phyloP scores from a whole-genome alignment of 192 early-diverging fungal genomes.

The Mortierella alpina region DNA sequence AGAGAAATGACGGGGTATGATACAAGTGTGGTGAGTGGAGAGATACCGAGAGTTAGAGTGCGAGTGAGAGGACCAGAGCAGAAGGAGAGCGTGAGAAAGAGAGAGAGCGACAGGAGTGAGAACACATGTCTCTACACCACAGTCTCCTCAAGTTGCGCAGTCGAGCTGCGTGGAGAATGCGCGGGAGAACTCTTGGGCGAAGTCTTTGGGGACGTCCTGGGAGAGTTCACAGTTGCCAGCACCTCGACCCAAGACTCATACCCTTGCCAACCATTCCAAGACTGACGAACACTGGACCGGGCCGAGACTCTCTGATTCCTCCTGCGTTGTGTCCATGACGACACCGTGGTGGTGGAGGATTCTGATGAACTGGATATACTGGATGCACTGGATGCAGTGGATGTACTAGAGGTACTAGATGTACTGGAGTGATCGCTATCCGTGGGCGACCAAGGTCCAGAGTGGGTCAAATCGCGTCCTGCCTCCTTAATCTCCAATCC shows the following conservation, averaged over 20 bases:
- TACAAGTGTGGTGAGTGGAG: neutral
- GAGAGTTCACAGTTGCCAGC: constrained; percentile 30
- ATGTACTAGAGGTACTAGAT: neutral
- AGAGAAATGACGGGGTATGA: neutral
- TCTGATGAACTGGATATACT: no score
- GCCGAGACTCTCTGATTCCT: constrained; percentile 5
- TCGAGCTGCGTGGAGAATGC: constrained; percentile 25
- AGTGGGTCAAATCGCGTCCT: neutral
- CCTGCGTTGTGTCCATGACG: constrained; percentile 1
- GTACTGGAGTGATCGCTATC: constrained; percentile 16
- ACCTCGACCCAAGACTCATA: constrained; percentile 52
- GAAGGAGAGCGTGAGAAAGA: neutral
- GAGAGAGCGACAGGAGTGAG: neutral
- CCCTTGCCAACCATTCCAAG: constrained; percentile 51
- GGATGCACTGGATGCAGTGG: neutral
- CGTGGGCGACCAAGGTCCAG: constrained; percentile 33
- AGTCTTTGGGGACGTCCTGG: constrained; percentile 19
- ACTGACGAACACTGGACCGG: constrained; percentile 11
- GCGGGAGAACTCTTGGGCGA: constrained; percentile 36
- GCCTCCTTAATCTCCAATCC: constrained; percentile 18
- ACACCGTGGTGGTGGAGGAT: neutral
- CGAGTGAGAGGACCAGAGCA: neutral
- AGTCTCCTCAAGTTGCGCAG: neutral
- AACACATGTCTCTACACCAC: no score
- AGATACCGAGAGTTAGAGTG: neutral